A percentile compares a stretch with the other conserved stretches of the same genome.
Evolutionary conservation across 305 asterid genomes (phyloP).

Genomic region (Rubia peregrina): DNA sequence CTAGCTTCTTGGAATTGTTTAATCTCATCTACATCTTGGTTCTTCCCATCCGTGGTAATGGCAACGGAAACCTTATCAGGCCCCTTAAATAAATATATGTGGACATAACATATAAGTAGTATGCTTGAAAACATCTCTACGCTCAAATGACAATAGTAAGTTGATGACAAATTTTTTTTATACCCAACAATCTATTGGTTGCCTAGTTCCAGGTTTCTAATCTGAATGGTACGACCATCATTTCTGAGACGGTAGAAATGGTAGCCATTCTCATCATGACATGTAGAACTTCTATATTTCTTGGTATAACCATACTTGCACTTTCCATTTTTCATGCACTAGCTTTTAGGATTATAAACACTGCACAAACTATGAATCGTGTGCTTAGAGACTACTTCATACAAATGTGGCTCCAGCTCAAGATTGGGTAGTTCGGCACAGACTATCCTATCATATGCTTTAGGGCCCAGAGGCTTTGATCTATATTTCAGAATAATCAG

Average conservation of each 20-base stretch:
- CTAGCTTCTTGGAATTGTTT: neutral
- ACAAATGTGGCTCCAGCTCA: neutral
- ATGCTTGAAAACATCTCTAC: neutral
- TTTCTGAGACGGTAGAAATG: neutral
- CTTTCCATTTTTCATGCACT: neutral
- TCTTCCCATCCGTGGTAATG: rapidly evolving
- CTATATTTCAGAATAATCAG: neutral
- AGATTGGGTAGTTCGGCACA: neutral
- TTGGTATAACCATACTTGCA: neutral
- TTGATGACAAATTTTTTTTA: neutral
- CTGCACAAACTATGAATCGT: neutral
- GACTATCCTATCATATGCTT: neutral
- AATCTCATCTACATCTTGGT: neutral
- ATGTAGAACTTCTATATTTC: neutral
- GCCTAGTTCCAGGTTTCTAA: neutral
- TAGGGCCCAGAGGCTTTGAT: neutral
- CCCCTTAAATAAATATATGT: neutral
- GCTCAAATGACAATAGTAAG: neutral
- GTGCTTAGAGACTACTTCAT: neutral
- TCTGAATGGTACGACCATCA: neutral
- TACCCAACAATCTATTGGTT: neutral
- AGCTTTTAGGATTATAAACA: neutral
- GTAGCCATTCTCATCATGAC: neutral
- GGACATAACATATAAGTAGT: neutral
- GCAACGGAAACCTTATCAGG: neutral